Conservation (phyloP, 2,329 filamentous ascomycete genomes). For the Ophiocordyceps polyrhachis-furcata region DNA sequence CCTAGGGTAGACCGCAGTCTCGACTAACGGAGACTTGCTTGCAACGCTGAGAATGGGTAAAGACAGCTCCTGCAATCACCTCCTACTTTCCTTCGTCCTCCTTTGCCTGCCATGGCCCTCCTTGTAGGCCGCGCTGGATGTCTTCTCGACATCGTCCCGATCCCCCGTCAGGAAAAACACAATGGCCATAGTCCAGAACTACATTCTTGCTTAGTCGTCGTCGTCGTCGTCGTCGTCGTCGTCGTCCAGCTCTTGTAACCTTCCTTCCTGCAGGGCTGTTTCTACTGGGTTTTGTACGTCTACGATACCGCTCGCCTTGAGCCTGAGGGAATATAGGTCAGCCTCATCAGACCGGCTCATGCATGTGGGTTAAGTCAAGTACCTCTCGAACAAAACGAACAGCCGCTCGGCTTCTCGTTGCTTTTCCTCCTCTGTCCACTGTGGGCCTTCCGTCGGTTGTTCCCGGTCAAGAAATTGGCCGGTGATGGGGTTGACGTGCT, state of each 20-base stretch:
- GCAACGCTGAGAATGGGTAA: too few species aligned
- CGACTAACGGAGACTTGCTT: too few species aligned
- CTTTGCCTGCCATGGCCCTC: too few species aligned
- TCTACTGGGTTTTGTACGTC: constrained; percentile 64
- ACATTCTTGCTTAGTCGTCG: not conserved
- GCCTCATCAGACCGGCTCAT: not conserved
- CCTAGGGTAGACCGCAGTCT: too few species aligned
- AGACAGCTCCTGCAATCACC: too few species aligned
- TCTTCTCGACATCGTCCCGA: too few species aligned
- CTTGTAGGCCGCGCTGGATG: too few species aligned
- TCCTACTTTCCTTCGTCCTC: too few species aligned
- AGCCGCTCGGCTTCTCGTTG: constrained; percentile 76
- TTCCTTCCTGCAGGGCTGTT: constrained; percentile 47
- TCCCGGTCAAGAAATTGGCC: constrained; percentile 63
- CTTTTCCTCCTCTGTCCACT: constrained; percentile 85
- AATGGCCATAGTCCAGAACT: too few species aligned
- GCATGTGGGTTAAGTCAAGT: constrained; percentile 2
- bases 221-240: constrained; percentile 16
- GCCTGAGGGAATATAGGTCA: constrained; percentile 15
- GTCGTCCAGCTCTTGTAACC: constrained; percentile 48
- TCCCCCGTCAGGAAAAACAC: too few species aligned
- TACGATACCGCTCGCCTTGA: constrained; percentile 59
- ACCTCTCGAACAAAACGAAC: constrained; percentile 83
- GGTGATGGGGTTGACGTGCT: constrained; percentile 62
- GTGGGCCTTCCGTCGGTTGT: constrained; percentile 34